Evolutionary conservation across 192 early-diverging fungal genomes (phyloP).

Genomic region (Backusella australiensis): DNA sequence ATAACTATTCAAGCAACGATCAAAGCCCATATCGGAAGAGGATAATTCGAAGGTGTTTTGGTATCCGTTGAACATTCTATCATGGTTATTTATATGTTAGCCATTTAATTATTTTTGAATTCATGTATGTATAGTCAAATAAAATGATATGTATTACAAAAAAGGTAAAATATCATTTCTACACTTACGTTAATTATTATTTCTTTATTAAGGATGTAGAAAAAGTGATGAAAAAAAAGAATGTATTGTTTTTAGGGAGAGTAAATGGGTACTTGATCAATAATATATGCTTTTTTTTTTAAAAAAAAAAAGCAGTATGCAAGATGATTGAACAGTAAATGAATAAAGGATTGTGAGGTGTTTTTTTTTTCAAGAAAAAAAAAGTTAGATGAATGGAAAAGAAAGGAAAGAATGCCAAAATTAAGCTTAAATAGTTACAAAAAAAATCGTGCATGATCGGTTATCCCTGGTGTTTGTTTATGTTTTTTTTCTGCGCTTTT

Average conservation of each 20-base stretch:
- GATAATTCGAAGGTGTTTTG: conserved; percentile 11
- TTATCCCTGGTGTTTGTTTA: conserved; percentile 3
- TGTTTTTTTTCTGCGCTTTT: conserved; percentile 1
- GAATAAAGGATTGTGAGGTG: not conserved
- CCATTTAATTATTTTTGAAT: not conserved
- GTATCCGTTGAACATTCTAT: not conserved
- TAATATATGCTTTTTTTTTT: not conserved
- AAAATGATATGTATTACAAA: not conserved
- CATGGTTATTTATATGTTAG: not conserved
- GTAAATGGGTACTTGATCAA: conserved; percentile 8
- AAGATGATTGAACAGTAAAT: conserved; percentile 1
- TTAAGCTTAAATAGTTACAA: not conserved
- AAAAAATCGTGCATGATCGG: not conserved
- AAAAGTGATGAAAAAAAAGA: not conserved
- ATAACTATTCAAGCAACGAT: conserved; percentile 4
- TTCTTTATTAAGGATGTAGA: conserved; percentile 4
- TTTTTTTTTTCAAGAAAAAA: conserved; percentile 3
- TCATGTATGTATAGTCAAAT: not conserved
- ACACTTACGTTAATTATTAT: not conserved
- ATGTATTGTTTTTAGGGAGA: not conserved
- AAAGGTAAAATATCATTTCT: conserved; percentile 2
- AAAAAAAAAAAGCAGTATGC: not conserved
- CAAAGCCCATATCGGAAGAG: conserved; percentile 5
- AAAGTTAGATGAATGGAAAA: not conserved
- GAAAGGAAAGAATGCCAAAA: not conserved